phyloP scores from a whole-genome alignment of 371 early-diverging fungal genomes.

The Mortierella sp. region DNA sequence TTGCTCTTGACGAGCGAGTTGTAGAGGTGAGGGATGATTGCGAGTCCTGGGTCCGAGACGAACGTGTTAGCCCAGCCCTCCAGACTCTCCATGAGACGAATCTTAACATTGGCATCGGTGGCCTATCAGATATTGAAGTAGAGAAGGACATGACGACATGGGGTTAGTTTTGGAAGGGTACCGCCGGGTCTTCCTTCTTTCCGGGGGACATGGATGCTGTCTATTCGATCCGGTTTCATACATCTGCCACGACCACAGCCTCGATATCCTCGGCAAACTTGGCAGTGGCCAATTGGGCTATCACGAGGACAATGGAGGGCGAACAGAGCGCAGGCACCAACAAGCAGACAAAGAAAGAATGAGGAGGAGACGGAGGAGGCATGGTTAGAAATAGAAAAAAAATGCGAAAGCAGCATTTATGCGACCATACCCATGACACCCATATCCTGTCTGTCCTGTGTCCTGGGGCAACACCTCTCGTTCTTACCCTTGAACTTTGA shows the following conservation, averaged over 20 bases:
- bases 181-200: neutral
- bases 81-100: constrained; percentile 52
- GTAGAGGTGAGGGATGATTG: constrained; percentile 50
- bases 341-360: neutral
- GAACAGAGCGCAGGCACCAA: constrained; percentile 11
- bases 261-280: constrained; percentile 57
- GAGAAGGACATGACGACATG: neutral
- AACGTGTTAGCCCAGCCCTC: constrained; percentile 44
- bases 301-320: constrained; percentile 5
- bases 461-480: neutral
- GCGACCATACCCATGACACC: neutral
- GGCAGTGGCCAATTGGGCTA: constrained; percentile 48
- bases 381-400: neutral
- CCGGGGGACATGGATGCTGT: neutral
- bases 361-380: neutral
- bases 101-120: constrained; percentile 55
- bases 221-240: constrained; percentile 20
- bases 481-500: constrained; percentile 52
- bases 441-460: neutral
- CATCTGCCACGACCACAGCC: constrained; percentile 51
- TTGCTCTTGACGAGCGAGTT: constrained; percentile 37
- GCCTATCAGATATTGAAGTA: constrained; percentile 18
- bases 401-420: neutral
- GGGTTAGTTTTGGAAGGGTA: neutral
- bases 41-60: constrained; percentile 43